phyloP scores from a whole-genome alignment of 495 filamentous ascomycete genomes.

The Pyrenula massariospora region DNA sequence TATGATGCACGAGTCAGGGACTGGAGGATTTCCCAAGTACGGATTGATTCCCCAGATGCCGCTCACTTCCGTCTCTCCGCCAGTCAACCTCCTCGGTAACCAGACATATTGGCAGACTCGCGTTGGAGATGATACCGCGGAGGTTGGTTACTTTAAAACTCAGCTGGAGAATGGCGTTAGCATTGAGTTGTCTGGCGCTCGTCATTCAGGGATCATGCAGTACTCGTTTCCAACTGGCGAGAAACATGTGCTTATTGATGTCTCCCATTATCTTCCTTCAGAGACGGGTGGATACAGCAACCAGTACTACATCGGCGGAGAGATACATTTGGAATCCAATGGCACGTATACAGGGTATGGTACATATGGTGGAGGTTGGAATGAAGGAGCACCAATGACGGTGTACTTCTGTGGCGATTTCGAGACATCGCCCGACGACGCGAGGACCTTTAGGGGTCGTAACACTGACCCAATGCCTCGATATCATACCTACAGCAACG shows the following conservation, averaged over 20 bases:
- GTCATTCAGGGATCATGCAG: constrained; percentile 51
- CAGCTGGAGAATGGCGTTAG: constrained; percentile 36
- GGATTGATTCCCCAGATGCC: constrained; percentile 58
- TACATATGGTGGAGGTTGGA: constrained; percentile 54
- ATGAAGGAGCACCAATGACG: constrained; percentile 45
- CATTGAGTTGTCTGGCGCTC: constrained; percentile 48
- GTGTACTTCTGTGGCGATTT: constrained; percentile 63
- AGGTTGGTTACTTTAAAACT: constrained; percentile 56
- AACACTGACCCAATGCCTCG: constrained; percentile 26
- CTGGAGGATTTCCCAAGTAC: constrained; percentile 65
- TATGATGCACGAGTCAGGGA: constrained; percentile 66
- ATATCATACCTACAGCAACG: constrained; percentile 19
- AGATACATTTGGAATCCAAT: constrained; percentile 35
- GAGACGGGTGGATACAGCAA: constrained; percentile 45
- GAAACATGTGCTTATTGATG: constrained; percentile 50
- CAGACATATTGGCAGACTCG: constrained; percentile 18
- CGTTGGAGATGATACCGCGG: constrained; percentile 34
- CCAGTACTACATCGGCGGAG: constrained; percentile 53
- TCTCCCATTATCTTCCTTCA: constrained; percentile 60
- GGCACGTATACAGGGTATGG: constrained; percentile 54
- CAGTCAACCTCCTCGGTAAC: constrained; percentile 45
- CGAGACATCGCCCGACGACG: constrained; percentile 21
- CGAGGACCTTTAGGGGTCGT: constrained; percentile 40
- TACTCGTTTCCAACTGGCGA: constrained; percentile 36
- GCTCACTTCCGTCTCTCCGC: constrained; percentile 27